Evolutionary conservation across 1,284 basidiomycete species (phyloP).

Genomic region (Austropuccinia psidii): DNA sequence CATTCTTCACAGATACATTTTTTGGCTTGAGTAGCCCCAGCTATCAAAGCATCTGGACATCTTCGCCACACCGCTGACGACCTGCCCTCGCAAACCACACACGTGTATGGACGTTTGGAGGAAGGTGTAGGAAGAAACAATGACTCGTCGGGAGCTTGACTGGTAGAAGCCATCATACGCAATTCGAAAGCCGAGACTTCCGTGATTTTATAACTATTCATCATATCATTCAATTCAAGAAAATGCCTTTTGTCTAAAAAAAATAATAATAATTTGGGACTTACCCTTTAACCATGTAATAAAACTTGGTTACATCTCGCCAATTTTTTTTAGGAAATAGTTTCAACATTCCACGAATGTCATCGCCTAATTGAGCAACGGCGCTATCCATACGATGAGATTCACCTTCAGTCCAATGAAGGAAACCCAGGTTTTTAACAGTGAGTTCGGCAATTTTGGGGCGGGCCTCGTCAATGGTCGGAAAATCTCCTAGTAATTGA

Average conservation of each 20-base stretch:
- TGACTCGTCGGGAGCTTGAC: constrained; percentile 23
- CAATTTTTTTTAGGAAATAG: constrained; percentile 26
- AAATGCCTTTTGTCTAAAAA: not conserved
- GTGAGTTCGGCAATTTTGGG: constrained; percentile 1
- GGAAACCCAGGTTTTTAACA: constrained; percentile 17
- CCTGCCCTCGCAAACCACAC: constrained; percentile 32
- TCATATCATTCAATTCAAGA: not conserved
- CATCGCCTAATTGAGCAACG: constrained; percentile 25
- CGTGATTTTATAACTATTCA: constrained; percentile 15
- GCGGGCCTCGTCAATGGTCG: not conserved
- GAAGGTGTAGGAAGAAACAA: constrained; percentile 18
- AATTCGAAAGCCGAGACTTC: constrained; percentile 21
- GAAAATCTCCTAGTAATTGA: not conserved
- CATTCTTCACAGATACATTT: constrained; percentile 36
- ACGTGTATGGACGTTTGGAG: constrained; percentile 31
- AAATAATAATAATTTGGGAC: not conserved
- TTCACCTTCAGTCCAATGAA: constrained; percentile 32
- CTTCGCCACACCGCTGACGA: constrained; percentile 17
- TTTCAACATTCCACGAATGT: constrained; percentile 27
- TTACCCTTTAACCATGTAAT: constrained; percentile 37
- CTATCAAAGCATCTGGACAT: constrained; percentile 32
- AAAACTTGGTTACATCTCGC: constrained; percentile 19
- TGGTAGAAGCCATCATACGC: constrained; percentile 10
- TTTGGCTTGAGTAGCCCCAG: constrained; percentile 21
- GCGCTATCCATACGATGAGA: constrained; percentile 25